phyloP scores from a whole-genome alignment of 768 basidiomycete species.

The Hericium alpestre region DNA sequence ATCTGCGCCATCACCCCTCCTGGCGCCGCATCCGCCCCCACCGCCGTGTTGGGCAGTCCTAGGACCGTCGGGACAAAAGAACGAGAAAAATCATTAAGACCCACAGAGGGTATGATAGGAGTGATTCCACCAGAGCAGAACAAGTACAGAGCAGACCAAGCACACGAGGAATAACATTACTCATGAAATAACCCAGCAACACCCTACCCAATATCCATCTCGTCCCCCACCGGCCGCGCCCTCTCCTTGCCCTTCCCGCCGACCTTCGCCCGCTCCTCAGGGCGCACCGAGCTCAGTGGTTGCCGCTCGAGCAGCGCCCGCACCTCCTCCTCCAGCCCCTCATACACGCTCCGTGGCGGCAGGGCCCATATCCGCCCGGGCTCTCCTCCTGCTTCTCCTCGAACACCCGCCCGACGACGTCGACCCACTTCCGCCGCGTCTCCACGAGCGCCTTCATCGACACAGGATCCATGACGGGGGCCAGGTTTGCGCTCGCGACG shows the following conservation, averaged over 20 bases:
- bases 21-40: no score
- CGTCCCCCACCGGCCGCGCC: constrained; percentile 40
- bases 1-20: no score
- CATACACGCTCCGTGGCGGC: constrained; percentile 64
- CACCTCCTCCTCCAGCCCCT: constrained; percentile 62
- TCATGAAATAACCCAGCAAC: background rate
- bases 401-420: constrained; percentile 64
- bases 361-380: constrained; percentile 70
- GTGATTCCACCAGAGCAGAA: background rate
- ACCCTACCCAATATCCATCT: constrained; percentile 55
- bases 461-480: no score
- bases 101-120: background rate
- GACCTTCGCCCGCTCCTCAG: constrained; percentile 15
- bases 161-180: background rate
- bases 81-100: no score
- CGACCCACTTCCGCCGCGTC: constrained; percentile 71
- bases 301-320: constrained; percentile 22
- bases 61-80: no score
- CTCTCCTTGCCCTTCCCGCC: constrained; percentile 42
- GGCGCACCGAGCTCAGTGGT: constrained; percentile 12
- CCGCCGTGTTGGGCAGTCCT: no score
- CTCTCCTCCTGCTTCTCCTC: constrained; percentile 54
- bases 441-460: constrained; percentile 48
- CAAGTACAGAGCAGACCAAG: constrained; percentile 4
- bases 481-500: no score